Conservation (phyloP, 306 rosid species). For the Albizia julibrissin region DNA sequence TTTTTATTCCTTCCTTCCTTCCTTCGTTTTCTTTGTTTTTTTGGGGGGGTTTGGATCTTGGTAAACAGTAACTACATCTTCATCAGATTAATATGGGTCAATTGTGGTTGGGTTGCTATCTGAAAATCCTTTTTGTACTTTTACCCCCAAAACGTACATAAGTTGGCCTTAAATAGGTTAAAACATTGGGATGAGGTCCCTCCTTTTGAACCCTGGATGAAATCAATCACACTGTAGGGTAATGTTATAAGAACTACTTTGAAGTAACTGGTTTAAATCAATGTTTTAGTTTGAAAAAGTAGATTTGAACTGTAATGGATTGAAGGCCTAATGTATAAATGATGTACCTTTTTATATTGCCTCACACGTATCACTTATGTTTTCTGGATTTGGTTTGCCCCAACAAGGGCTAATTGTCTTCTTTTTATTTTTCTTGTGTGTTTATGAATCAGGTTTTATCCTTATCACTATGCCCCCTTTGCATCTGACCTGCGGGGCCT, state of each 20-base stretch:
- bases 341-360: background rate
- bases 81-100: background rate
- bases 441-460: constrained; percentile 79
- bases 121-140: background rate
- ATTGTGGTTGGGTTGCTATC: background rate
- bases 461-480: constrained; percentile 97
- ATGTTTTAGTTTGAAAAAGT: background rate
- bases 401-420: background rate
- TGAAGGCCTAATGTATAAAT: background rate
- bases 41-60: background rate
- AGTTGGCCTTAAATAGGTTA: background rate
- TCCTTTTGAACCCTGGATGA: background rate
- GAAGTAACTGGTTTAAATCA: background rate
- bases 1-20: too few species aligned
- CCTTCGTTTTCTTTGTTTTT: background rate
- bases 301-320: background rate
- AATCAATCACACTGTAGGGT: background rate
- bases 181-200: background rate
- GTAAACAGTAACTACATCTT: background rate
- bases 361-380: constrained; percentile 1
- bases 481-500: constrained; percentile 95
- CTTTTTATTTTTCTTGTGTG: background rate
- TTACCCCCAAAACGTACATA: background rate
- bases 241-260: background rate
- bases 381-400: background rate